Percentiles rank a stretch among this genome's conserved stretches.
These are phyloP conservation scores for Xylaria arbuscula DNA, from an alignment of 2,329 filamentous ascomycete species.

Conservation along the genomic window DNA sequence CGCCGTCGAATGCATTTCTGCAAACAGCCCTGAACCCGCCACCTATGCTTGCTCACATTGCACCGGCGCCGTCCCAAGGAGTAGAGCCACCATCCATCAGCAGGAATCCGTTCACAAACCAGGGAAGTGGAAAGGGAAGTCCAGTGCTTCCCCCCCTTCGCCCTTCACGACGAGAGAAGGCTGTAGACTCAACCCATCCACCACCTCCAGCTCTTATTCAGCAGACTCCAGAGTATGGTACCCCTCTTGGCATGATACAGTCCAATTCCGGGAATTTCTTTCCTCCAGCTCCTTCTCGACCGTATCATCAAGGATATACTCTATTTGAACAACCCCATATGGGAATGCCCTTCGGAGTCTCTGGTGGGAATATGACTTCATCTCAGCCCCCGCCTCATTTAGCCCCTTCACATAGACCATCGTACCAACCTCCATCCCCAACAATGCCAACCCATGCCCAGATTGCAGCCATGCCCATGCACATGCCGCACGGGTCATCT, in stretches of 20 bases:
- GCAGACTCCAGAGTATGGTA: slow-evolving; percentile 46
- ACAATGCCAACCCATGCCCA: slow-evolving; percentile 43
- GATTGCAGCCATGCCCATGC: slow-evolving; percentile 39
- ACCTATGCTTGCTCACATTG: slow-evolving; percentile 46
- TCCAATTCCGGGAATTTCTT: slow-evolving; percentile 53
- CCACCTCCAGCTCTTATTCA: slow-evolving; percentile 38
- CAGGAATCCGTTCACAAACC: slow-evolving; percentile 51
- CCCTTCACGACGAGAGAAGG: slow-evolving; percentile 46
- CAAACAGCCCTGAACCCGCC: slow-evolving; percentile 54
- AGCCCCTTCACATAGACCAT: slow-evolving; percentile 18
- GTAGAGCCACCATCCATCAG: slow-evolving; percentile 40
- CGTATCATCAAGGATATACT: slow-evolving; percentile 53
- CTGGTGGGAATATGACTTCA: slow-evolving; percentile 38
- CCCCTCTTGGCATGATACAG: slow-evolving; percentile 46
- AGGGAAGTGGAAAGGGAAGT: slow-evolving; percentile 46
- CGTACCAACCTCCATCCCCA: slow-evolving; percentile 45
- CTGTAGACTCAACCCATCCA: slow-evolving; percentile 41
- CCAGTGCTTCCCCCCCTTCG: slow-evolving; percentile 54
- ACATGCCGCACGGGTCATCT: slow-evolving; percentile 45
- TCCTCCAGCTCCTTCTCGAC: slow-evolving; percentile 50
- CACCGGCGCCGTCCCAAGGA: slow-evolving; percentile 45
- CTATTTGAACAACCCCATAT: slow-evolving; percentile 49
- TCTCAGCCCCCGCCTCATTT: slow-evolving; percentile 39
- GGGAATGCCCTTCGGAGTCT: slow-evolving; percentile 42
- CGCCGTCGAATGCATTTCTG: slow-evolving; percentile 50